phyloP scores from a whole-genome alignment of 495 filamentous ascomycete species.

The Tuber aestivum region DNA sequence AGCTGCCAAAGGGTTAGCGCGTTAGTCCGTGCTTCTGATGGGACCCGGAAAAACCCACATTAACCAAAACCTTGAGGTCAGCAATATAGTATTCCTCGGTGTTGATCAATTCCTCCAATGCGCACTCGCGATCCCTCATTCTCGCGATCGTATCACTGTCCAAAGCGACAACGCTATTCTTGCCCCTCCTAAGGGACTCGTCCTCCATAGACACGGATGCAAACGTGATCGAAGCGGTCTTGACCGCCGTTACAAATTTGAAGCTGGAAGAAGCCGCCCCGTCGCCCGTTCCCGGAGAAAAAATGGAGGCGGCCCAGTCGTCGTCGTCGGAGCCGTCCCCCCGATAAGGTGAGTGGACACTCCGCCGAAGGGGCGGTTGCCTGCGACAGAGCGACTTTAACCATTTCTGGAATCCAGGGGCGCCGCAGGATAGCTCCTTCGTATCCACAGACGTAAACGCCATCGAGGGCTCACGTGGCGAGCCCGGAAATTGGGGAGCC shows the following conservation, averaged over 20 bases:
- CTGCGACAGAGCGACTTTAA: constrained; percentile 53
- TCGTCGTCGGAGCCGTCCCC: constrained; percentile 11
- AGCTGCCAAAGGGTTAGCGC: constrained; percentile 28
- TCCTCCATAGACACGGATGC: constrained; percentile 59
- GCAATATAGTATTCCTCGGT: constrained; percentile 86
- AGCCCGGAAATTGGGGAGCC: constrained; percentile 1
- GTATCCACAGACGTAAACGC: not conserved
- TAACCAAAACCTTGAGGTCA: constrained; percentile 76
- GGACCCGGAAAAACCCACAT: constrained; percentile 52
- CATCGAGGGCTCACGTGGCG: not conserved
- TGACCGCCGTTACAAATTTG: constrained; percentile 66
- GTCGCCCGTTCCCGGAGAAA: constrained; percentile 44
- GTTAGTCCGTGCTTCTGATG: constrained; percentile 11
- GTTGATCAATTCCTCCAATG: constrained; percentile 73
- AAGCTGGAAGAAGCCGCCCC: constrained; percentile 65
- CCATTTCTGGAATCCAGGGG: constrained; percentile 51
- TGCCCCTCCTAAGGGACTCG: constrained; percentile 51
- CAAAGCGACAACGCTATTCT: constrained; percentile 55
- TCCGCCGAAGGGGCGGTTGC: constrained; percentile 45
- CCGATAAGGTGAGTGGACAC: constrained; percentile 29
- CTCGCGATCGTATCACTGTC: constrained; percentile 68
- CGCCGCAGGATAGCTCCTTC: constrained; percentile 36
- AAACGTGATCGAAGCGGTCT: constrained; percentile 67
- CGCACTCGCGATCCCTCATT: constrained; percentile 64
- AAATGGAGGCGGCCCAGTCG: constrained; percentile 13